Percentiles rank a stretch among this genome's conserved stretches.
These are phyloP conservation scores for Plasmodium relictum DNA, from an alignment of 169 alveolate genomes.

Conservation along the genomic window DNA sequence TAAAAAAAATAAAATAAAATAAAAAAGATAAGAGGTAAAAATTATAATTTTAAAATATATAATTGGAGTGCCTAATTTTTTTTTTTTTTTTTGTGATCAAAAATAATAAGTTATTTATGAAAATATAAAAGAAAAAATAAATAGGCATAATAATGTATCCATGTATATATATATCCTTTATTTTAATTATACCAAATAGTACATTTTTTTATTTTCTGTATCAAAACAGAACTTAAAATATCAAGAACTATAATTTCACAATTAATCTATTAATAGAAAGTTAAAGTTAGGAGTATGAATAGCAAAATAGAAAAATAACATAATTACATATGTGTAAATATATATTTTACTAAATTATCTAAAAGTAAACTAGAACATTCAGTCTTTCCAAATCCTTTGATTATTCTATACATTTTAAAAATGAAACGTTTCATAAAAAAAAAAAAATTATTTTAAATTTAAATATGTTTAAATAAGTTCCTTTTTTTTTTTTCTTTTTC, in stretches of 20 bases:
- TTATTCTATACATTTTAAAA: slow-evolving; percentile 29
- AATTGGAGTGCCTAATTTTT: not conserved
- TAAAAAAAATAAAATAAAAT: not conserved
- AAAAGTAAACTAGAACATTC: slow-evolving; percentile 42
- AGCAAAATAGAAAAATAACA: not conserved
- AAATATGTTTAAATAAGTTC: not conserved
- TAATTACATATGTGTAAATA: not conserved
- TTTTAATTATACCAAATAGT: slow-evolving; percentile 51
- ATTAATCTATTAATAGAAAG: slow-evolving; percentile 29
- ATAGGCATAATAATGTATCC: not conserved
- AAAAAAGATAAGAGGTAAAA: not conserved
- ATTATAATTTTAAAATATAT: not conserved
- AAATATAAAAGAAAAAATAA: not conserved
- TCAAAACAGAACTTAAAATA: slow-evolving; percentile 68
- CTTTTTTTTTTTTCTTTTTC: slow-evolving; percentile 12
- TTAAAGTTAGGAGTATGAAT: not conserved
- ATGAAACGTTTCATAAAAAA: not conserved
- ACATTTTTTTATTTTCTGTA: slow-evolving; percentile 52
- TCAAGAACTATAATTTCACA: slow-evolving; percentile 75
- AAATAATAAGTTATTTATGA: no score
- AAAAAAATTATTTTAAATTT: not conserved
- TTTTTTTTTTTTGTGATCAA: no score
- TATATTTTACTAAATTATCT: slow-evolving; percentile 39
- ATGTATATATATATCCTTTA: not conserved
- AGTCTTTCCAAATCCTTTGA: slow-evolving; percentile 46